These are phyloP conservation scores for Mycena olivaceomarginata DNA, from an alignment of 768 basidiomycete species.

Conservation along the genomic window DNA sequence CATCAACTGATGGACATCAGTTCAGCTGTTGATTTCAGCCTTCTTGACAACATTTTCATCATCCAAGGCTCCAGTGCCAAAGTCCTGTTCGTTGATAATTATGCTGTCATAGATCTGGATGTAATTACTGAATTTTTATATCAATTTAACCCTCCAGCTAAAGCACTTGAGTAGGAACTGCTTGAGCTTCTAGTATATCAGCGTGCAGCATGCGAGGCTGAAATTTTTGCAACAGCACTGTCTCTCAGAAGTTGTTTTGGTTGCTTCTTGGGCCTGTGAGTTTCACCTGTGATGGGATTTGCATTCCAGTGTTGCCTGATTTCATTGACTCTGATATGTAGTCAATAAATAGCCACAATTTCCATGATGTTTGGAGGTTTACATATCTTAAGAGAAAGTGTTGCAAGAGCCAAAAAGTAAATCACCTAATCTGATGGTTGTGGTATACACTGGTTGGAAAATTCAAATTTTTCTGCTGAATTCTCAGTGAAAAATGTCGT, in stretches of 20 bases:
- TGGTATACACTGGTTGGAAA: too few relatives aligned
- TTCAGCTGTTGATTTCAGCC: background rate
- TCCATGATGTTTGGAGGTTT: background rate
- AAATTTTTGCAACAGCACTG: slow-evolving; percentile 3
- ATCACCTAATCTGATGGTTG: too few relatives aligned
- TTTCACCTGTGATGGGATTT: too few relatives aligned
- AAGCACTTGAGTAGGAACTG: background rate
- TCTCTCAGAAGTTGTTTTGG: background rate
- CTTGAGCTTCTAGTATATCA: background rate
- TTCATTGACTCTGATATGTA: too few relatives aligned
- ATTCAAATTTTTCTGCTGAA: too few relatives aligned
- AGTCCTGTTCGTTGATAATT: background rate
- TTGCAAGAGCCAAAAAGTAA: too few relatives aligned
- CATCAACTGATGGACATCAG: too few relatives aligned
- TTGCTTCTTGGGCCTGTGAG: too few relatives aligned
- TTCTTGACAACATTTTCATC: background rate
- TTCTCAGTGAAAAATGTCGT: too few relatives aligned
- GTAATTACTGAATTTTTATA: background rate
- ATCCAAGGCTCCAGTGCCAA: background rate
- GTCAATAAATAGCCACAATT: too few relatives aligned
- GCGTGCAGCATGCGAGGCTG: slow-evolving; percentile 1
- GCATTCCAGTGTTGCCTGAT: too few relatives aligned
- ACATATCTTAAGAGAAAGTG: background rate
- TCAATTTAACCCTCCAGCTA: background rate
- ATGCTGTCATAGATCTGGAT: background rate